These are phyloP conservation scores for Babesia divergens DNA, from an alignment of 169 alveolate species.

Conservation along the genomic window DNA sequence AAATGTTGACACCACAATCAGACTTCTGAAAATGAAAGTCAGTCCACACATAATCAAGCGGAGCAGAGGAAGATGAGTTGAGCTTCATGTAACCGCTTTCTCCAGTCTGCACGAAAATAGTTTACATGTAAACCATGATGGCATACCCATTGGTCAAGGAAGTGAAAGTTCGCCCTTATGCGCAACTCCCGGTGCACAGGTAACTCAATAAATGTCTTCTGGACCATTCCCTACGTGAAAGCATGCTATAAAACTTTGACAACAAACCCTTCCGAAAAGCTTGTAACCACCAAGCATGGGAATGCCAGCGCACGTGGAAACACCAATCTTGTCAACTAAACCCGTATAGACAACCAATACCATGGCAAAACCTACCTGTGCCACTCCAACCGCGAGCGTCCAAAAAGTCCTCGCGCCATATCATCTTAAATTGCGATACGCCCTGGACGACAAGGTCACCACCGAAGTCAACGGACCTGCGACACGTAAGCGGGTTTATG, in stretches of 20 bases:
- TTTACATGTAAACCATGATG: not conserved
- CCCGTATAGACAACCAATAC: not conserved
- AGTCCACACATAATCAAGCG: conserved; percentile 73
- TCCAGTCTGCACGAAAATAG: conserved; percentile 31
- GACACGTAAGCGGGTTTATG: not conserved
- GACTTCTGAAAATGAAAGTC: conserved; percentile 55
- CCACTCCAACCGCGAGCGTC: conserved; percentile 76
- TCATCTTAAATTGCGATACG: conserved; percentile 71
- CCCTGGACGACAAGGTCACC: conserved; percentile 64
- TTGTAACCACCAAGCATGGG: conserved; percentile 75
- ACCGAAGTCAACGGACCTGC: conserved; percentile 61
- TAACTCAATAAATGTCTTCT: conserved; percentile 68
- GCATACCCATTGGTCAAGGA: conserved; percentile 73
- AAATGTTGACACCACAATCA: conserved; percentile 60
- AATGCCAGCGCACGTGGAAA: conserved; percentile 72
- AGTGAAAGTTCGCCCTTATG: conserved; percentile 69
- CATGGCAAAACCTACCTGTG: conserved; percentile 39
- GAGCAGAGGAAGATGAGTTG: conserved; percentile 52
- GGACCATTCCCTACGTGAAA: conserved; percentile 54
- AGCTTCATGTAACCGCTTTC: conserved; percentile 74
- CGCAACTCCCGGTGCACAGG: conserved; percentile 73
- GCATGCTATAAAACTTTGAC: not conserved
- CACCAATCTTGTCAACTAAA: conserved; percentile 57
- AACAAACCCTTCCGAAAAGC: conserved; percentile 43
- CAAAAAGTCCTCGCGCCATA: conserved; percentile 67